Evolutionary conservation across 192 early-diverging fungal genomes (phyloP).

Genomic region (Backusella mclennaniae): DNA sequence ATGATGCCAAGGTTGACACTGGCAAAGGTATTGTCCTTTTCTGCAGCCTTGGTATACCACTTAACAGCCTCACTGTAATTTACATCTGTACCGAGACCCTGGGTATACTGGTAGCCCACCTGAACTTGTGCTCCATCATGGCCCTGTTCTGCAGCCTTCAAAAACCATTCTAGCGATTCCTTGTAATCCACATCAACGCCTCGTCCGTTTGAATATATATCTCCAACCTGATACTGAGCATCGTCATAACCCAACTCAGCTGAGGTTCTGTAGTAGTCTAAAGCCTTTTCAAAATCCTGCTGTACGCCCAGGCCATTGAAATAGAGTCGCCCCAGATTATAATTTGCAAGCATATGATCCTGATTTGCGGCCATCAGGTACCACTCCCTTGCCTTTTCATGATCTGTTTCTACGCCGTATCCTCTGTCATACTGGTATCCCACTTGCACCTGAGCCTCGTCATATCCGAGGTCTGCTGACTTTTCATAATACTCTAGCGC

Average conservation of each 20-base stretch:
- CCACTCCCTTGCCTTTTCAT: slow-evolving; percentile 59
- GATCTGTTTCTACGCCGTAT: slow-evolving; percentile 29
- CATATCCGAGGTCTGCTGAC: slow-evolving; percentile 49
- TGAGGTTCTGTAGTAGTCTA: not conserved
- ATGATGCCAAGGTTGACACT: slow-evolving; percentile 35
- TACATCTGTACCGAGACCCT: slow-evolving; percentile 33
- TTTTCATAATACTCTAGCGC: slow-evolving; percentile 52
- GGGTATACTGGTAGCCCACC: slow-evolving; percentile 48
- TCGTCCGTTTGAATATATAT: not conserved
- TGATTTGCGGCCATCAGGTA: slow-evolving; percentile 67
- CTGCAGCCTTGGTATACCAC: slow-evolving; percentile 21
- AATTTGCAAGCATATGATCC: slow-evolving; percentile 79
- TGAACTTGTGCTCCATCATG: slow-evolving; percentile 52
- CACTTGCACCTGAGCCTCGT: slow-evolving; percentile 48
- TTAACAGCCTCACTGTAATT: slow-evolving; percentile 23
- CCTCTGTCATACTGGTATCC: slow-evolving; percentile 4
- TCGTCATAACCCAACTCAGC: slow-evolving; percentile 48
- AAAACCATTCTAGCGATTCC: slow-evolving; percentile 60
- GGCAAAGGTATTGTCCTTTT: slow-evolving; percentile 52
- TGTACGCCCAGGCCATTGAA: slow-evolving; percentile 69
- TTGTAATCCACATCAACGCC: slow-evolving; percentile 34
- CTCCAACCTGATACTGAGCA: slow-evolving; percentile 43
- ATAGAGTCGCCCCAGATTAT: slow-evolving; percentile 77
- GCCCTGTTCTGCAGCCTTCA: slow-evolving; percentile 59
- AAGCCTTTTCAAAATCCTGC: slow-evolving; percentile 48